These are phyloP conservation scores for Phylloporus arenicola DNA, from an alignment of 768 basidiomycete genomes.

Conservation along the genomic window DNA sequence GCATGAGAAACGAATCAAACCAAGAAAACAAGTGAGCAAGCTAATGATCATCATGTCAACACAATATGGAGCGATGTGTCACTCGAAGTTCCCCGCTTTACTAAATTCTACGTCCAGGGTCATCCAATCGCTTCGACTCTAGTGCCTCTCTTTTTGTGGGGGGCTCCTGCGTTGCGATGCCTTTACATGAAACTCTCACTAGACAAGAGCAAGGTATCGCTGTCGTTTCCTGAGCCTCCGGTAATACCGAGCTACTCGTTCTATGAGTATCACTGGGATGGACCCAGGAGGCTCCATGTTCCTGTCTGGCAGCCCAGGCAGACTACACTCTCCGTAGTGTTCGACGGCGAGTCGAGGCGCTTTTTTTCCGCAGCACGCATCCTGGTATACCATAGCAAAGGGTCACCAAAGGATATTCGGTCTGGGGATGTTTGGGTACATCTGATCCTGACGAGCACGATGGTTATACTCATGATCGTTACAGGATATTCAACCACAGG, in stretches of 20 bases:
- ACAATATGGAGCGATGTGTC: background rate
- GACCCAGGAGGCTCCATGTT: constrained; percentile 16
- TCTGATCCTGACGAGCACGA: background rate
- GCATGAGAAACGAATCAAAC: too few species aligned
- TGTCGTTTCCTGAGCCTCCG: background rate
- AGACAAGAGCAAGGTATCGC: constrained; percentile 13
- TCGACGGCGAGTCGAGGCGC: constrained; percentile 18
- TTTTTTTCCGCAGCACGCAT: constrained; percentile 19
- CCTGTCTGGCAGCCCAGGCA: constrained; percentile 22
- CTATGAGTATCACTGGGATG: constrained; percentile 21
- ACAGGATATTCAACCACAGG: constrained; percentile 18
- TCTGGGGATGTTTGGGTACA: constrained; percentile 18
- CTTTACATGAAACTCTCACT: constrained; percentile 19
- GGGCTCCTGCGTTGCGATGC: constrained; percentile 1
- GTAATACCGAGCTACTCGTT: constrained; percentile 10
- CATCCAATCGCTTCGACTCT: background rate
- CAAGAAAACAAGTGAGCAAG: too few species aligned
- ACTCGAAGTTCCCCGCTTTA: background rate
- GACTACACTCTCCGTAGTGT: constrained; percentile 19
- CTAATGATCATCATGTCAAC: background rate
- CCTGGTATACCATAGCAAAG: constrained; percentile 13
- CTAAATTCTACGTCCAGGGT: background rate
- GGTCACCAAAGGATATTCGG: constrained; percentile 5
- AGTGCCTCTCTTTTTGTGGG: background rate
- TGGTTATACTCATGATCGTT: background rate